Conservation (phyloP, 768 basidiomycete species). For the Boletus barrowsii region DNA sequence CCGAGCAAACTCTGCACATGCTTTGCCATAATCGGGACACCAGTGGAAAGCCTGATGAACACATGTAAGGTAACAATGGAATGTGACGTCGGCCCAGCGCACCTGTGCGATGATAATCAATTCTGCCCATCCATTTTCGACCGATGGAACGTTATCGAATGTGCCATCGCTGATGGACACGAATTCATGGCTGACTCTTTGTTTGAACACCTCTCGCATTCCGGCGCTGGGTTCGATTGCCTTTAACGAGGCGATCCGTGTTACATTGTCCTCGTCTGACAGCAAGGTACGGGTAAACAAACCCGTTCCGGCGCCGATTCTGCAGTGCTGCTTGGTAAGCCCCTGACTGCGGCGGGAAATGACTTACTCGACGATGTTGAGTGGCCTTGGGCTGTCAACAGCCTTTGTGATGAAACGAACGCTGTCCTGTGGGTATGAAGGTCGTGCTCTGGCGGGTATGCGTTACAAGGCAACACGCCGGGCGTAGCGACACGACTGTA, state of each 20-base stretch:
- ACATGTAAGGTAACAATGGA: slow-evolving; percentile 8
- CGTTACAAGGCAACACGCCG: background rate
- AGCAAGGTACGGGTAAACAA: slow-evolving; percentile 85
- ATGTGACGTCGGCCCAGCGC: background rate
- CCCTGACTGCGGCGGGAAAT: background rate
- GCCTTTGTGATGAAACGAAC: slow-evolving; percentile 57
- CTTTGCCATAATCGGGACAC: slow-evolving; percentile 76
- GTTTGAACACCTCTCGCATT: slow-evolving; percentile 73
- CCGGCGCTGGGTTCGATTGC: slow-evolving; percentile 86
- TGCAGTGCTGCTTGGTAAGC: slow-evolving; percentile 27
- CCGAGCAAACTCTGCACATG: slow-evolving; percentile 72
- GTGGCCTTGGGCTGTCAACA: slow-evolving; percentile 35
- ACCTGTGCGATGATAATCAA: slow-evolving; percentile 77
- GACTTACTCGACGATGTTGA: slow-evolving; percentile 68
- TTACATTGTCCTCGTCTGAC: slow-evolving; percentile 54
- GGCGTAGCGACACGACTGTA: too few species aligned
- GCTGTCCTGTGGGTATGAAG: slow-evolving; percentile 71
- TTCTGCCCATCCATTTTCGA: slow-evolving; percentile 70
- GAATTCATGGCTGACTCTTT: slow-evolving; percentile 52
- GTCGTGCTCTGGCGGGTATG: slow-evolving; percentile 56
- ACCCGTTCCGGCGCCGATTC: slow-evolving; percentile 83
- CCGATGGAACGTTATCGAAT: slow-evolving; percentile 57
- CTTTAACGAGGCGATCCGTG: slow-evolving; percentile 48
- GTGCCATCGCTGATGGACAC: slow-evolving; percentile 60
- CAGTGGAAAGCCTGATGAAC: slow-evolving; percentile 82